Evolutionary conservation across 2,329 filamentous ascomycete species (phyloP).

Genomic region (Phaeomoniella chlamydospora): DNA sequence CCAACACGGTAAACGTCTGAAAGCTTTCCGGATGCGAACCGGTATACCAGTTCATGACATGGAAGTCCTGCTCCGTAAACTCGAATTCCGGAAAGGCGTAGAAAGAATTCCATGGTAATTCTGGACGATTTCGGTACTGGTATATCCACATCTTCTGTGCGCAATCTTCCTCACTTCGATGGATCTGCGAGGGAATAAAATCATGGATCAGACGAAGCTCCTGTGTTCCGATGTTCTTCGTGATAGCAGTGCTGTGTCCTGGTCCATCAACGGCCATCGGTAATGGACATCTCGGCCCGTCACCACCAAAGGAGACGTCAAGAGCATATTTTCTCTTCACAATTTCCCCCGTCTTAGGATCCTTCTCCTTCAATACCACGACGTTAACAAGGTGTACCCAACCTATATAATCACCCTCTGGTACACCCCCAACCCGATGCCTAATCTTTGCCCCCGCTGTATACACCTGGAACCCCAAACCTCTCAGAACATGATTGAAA

Average conservation of each 20-base stretch:
- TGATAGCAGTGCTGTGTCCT: conserved; percentile 17
- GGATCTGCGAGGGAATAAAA: conserved; percentile 28
- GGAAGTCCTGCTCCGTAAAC: conserved; percentile 23
- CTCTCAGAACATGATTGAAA: conserved; percentile 37
- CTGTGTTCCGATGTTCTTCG: conserved; percentile 39
- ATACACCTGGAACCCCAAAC: conserved; percentile 37
- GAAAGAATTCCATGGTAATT: conserved; percentile 24
- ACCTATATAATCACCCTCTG: conserved; percentile 13
- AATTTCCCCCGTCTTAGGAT: conserved; percentile 16
- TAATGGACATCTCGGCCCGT: conserved; percentile 43
- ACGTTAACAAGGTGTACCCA: conserved; percentile 42
- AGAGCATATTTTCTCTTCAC: conserved; percentile 29
- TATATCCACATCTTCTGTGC: conserved; percentile 40
- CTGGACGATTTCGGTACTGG: conserved; percentile 18
- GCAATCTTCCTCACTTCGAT: conserved; percentile 12
- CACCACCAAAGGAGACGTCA: conserved; percentile 49
- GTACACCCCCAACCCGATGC: conserved; percentile 11
- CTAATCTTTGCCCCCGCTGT: conserved; percentile 34
- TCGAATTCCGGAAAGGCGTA: conserved; percentile 26
- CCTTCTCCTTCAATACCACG: conserved; percentile 25
- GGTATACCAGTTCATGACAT: conserved; percentile 23
- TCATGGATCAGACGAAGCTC: conserved; percentile 36
- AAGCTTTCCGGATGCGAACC: conserved; percentile 15
- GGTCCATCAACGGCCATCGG: conserved; percentile 24
- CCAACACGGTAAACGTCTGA: conserved; percentile 16